Evolutionary conservation across 2,329 filamentous ascomycete species (phyloP).

Genomic region (Trichoderma citrinoviride): DNA sequence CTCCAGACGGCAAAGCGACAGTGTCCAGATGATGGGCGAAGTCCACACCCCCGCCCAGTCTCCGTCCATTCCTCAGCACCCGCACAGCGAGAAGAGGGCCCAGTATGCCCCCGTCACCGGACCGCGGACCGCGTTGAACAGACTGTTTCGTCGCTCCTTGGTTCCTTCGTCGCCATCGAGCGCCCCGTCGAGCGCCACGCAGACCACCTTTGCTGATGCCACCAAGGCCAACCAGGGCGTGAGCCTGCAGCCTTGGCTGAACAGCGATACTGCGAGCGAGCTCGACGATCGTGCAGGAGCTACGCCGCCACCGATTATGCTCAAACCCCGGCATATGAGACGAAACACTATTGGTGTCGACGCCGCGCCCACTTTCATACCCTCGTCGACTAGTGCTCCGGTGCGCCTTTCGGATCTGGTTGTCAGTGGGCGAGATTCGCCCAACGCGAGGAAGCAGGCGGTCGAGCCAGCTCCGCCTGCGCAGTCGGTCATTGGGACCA

Average conservation of each 20-base stretch:
- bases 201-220: constrained; percentile 23
- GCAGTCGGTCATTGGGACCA: constrained; percentile 30
- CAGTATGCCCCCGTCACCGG: constrained; percentile 52
- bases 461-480: constrained; percentile 3
- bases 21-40: constrained; percentile 29
- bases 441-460: constrained; percentile 1
- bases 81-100: constrained; percentile 35
- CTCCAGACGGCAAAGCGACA: constrained; percentile 32
- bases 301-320: constrained; percentile 56
- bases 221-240: constrained; percentile 24
- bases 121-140: constrained; percentile 46
- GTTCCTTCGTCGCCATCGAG: constrained; percentile 35
- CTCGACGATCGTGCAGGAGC: constrained; percentile 49
- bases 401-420: constrained; percentile 20
- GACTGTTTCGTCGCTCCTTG: constrained; percentile 51
- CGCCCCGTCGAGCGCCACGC: constrained; percentile 9
- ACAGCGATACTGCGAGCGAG: constrained; percentile 36
- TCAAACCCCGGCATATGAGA: constrained; percentile 40
- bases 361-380: constrained; percentile 24
- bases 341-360: constrained; percentile 30
- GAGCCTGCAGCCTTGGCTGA: constrained; percentile 41
- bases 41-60: constrained; percentile 29
- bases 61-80: constrained; percentile 23
- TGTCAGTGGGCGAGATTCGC: constrained; percentile 1
- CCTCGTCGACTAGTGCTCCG: constrained; percentile 15